phyloP scores from a whole-genome alignment of 768 basidiomycete species.

The Podaxis carcinomalis region DNA sequence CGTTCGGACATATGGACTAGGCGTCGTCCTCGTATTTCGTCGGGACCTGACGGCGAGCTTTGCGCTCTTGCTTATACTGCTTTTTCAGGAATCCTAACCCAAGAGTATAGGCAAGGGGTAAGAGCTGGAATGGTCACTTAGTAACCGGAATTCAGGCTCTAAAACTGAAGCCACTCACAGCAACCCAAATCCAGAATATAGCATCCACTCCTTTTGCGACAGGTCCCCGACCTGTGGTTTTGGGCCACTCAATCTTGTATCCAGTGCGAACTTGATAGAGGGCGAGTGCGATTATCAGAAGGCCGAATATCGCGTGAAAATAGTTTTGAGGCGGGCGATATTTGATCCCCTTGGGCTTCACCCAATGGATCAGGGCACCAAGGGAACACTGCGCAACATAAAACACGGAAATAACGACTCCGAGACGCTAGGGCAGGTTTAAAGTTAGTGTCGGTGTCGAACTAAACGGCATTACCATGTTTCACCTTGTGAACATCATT shows the following conservation, averaged over 20 bases:
- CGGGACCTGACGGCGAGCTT: conserved; percentile 9
- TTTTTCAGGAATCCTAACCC: conserved; percentile 42
- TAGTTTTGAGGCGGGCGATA: conserved; percentile 53
- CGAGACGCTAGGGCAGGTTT: conserved; percentile 35
- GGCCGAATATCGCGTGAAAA: conserved; percentile 49
- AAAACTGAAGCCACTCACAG: conserved; percentile 28
- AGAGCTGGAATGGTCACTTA: conserved; percentile 24
- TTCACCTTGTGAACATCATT: conserved; percentile 46
- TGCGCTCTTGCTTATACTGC: conserved; percentile 45
- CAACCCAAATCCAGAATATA: conserved; percentile 45
- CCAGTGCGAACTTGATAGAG: conserved; percentile 48
- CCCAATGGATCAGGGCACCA: conserved; percentile 50
- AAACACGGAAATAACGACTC: conserved; percentile 44
- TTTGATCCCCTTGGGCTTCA: conserved; percentile 35
- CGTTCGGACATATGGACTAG: background rate
- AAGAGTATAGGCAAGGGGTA: conserved; percentile 37
- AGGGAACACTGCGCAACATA: conserved; percentile 45
- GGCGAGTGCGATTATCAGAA: conserved; percentile 44
- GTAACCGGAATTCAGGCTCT: background rate
- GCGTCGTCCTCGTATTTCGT: conserved; percentile 3
- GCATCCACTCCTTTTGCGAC: conserved; percentile 32
- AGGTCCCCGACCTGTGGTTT: conserved; percentile 35
- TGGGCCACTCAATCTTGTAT: conserved; percentile 46
- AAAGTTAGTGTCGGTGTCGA: background rate
- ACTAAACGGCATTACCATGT: background rate